Conservation (phyloP, 2,329 filamentous ascomycete genomes). For the Fusarium sp. region DNA sequence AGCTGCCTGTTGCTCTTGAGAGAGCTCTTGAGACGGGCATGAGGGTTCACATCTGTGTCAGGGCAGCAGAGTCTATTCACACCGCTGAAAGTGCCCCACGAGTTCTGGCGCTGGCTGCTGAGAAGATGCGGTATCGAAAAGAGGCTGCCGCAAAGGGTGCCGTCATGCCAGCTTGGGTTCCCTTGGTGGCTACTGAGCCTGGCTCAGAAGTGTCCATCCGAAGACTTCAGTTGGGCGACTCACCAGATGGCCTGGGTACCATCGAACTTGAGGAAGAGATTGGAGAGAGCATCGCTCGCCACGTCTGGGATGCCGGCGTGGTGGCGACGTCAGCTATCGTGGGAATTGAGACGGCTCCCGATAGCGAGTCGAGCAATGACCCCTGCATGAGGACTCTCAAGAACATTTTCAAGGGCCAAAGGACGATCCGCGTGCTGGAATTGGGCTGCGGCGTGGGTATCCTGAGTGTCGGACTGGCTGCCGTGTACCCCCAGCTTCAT, state of each 20-base stretch:
- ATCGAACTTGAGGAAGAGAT: constrained; percentile 66
- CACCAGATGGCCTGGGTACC: constrained; percentile 31
- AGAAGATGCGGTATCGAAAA: constrained; percentile 30
- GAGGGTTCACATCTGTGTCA: constrained; percentile 44
- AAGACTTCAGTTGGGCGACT: constrained; percentile 43
- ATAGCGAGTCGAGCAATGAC: constrained; percentile 40
- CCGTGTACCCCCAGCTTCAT: constrained; percentile 44
- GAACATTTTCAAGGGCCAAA: constrained; percentile 40
- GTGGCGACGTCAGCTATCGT: constrained; percentile 52
- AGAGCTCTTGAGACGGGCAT: constrained; percentile 38
- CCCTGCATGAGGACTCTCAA: constrained; percentile 46
- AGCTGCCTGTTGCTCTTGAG: constrained; percentile 43
- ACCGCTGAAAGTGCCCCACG: constrained; percentile 42
- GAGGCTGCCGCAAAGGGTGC: constrained; percentile 45
- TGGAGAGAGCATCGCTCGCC: constrained; percentile 68
- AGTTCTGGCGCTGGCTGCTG: constrained; percentile 40
- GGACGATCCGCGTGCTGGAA: constrained; percentile 59
- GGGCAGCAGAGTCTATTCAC: constrained; percentile 35
- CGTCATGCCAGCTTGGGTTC: constrained; percentile 57
- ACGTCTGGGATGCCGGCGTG: constrained; percentile 69
- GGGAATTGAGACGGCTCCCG: constrained; percentile 41
- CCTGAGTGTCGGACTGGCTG: constrained; percentile 61
- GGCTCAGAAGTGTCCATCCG: constrained; percentile 44
- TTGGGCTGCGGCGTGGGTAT: constrained; percentile 68
- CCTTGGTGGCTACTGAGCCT: constrained; percentile 40